Evolutionary conservation across 2,329 filamentous ascomycete genomes (phyloP), one percentile per base, ranked within the genome.

Genomic region (Scolecobasidium constrictum): DNA sequence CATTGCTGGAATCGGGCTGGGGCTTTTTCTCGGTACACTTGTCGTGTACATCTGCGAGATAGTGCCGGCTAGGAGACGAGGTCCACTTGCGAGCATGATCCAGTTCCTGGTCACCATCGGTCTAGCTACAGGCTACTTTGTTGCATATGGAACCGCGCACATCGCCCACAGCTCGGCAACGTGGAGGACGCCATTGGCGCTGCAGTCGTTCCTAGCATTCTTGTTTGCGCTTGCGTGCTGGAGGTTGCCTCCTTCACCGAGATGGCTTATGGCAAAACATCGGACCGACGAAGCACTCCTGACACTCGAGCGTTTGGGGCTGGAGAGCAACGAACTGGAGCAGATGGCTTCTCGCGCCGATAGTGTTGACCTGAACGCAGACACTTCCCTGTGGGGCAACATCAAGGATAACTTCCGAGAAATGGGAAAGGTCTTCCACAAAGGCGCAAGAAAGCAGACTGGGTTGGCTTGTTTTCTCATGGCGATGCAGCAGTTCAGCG

Each of bases 41-140:
- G 63, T 67, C 5, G 73, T 78, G 52, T 76, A 79, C 48, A 72
- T 80, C 19, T 72, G 71, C 45, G 77, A 81, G 53, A 75, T 81
- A 13, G 71, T 75, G 1, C 76, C 75, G 0, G 59, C 67, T 1
- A 58, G 56, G 3, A 56, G 61, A 4, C 59, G 77, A 21, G 76
- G 75, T 0, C 59, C 65, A 1, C 52, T 81, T 2, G 66, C 69
- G 0, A 68, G 70, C 0, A 55, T 71, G 3, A 71, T 73, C 0
- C 75, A 79, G 48, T 60, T 78, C 38, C 53, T 74, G 35, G 65
- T 65, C 3, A 69, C 67, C 0, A 39, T 68, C 2, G 75, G 72
- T 0, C 53, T 79, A 2, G 68, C 69, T 5, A 36, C 63, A 0
- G 77, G 77, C 0, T 80, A 75, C 49, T 81, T 81, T 49, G 68